phyloP scores from a whole-genome alignment of 768 basidiomycete genomes.

The Hypsizygus marmoreus region DNA sequence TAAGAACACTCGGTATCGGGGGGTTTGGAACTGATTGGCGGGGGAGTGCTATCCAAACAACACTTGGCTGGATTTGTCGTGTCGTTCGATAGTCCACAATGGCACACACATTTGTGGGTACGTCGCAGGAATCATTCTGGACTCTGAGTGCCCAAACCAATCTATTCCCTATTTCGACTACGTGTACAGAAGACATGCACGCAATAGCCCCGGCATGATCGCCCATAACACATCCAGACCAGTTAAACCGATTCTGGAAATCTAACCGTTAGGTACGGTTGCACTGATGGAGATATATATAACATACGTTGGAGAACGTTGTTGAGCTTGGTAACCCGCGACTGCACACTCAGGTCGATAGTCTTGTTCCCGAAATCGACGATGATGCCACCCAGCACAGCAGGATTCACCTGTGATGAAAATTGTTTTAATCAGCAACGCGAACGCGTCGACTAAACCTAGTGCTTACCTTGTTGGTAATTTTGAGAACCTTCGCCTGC shows the following conservation, averaged over 20 bases:
- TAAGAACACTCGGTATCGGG: too few relatives aligned
- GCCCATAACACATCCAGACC: constrained; percentile 7
- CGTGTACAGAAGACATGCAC: too few relatives aligned
- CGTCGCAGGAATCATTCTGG: too few relatives aligned
- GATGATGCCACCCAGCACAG: constrained; percentile 88
- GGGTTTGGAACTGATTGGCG: too few relatives aligned
- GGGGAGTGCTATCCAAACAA: too few relatives aligned
- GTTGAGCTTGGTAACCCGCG: constrained; percentile 95
- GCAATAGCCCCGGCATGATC: too few relatives aligned
- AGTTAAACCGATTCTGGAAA: constrained; percentile 41
- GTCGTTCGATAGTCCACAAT: too few relatives aligned
- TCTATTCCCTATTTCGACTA: too few relatives aligned
- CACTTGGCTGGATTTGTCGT: too few relatives aligned
- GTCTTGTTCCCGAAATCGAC: constrained; percentile 99
- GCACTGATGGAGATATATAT: constrained; percentile 1
- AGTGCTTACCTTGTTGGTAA: constrained; percentile 81
- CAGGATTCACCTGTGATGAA: constrained; percentile 75
- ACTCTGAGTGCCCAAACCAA: too few relatives aligned
- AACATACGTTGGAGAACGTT: constrained; percentile 77
- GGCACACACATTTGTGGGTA: too few relatives aligned
- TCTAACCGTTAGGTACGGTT: constrained; percentile 2
- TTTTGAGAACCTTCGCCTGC: constrained; percentile 84
- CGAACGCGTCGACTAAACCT: background rate
- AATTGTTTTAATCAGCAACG: constrained; percentile 6
- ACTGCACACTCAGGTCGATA: constrained; percentile 92